phyloP scores from a whole-genome alignment of 495 filamentous ascomycete genomes.

The Melanomma pulvis-pyrius region DNA sequence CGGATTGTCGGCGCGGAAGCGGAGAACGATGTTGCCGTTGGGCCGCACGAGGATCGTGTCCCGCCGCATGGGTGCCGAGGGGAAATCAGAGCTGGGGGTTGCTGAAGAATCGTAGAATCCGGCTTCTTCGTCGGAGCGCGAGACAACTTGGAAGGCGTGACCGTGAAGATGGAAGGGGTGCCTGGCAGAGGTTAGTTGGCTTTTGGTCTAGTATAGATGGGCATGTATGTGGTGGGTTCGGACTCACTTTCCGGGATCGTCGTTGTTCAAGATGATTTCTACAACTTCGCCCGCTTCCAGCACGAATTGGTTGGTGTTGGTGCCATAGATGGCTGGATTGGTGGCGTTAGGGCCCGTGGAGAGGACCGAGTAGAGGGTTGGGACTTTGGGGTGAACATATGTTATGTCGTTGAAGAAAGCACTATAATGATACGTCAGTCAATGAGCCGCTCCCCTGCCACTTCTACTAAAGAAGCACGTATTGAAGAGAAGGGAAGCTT shows the following conservation, averaged over 20 bases:
- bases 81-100: constrained; percentile 48
- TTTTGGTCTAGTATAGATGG: background rate
- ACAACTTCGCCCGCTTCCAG: constrained; percentile 69
- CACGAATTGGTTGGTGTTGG: constrained; percentile 69
- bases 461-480: constrained; percentile 1
- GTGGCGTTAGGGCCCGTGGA: constrained; percentile 64
- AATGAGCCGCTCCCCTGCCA: too few relatives aligned
- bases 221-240: background rate
- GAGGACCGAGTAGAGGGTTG: constrained; percentile 75
- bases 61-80: constrained; percentile 57
- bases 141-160: constrained; percentile 76
- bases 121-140: constrained; percentile 56
- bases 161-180: constrained; percentile 92
- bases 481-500: constrained; percentile 27
- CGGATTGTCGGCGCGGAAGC: constrained; percentile 65
- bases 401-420: constrained; percentile 82
- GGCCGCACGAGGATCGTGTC: constrained; percentile 61
- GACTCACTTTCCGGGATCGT: constrained; percentile 59
- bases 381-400: constrained; percentile 74
- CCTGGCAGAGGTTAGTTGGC: constrained; percentile 4
- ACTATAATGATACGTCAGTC: constrained; percentile 42
- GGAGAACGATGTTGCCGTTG: constrained; percentile 49
- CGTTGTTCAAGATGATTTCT: constrained; percentile 81
- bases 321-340: constrained; percentile 71
- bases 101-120: constrained; percentile 48